These are phyloP conservation scores for Naganishia sp. DNA, from an alignment of 1,284 basidiomycete genomes.

Conservation along the genomic window DNA sequence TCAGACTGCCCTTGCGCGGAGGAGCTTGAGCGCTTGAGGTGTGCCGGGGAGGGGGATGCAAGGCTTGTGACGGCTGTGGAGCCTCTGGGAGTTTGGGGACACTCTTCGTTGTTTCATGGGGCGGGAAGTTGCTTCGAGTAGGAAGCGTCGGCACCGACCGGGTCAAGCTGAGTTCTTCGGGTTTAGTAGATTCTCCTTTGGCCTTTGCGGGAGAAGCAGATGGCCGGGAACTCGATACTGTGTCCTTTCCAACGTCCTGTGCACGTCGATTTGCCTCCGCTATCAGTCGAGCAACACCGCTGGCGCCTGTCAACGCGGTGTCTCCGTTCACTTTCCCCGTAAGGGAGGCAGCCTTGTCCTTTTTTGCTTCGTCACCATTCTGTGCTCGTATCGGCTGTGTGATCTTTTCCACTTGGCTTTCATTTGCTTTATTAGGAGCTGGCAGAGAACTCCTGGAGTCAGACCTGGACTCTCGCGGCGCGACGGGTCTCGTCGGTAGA, in stretches of 20 bases:
- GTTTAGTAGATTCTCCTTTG: too few relatives aligned
- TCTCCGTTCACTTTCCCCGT: neutral
- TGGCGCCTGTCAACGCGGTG: neutral
- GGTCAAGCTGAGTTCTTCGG: neutral
- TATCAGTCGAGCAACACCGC: constrained; percentile 22
- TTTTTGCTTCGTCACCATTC: neutral
- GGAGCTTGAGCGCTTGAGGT: neutral
- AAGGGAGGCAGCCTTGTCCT: neutral
- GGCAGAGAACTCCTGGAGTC: neutral
- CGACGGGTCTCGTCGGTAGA: constrained; percentile 6
- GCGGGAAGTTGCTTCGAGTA: neutral
- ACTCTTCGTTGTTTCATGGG: neutral
- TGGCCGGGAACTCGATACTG: neutral
- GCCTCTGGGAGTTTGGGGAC: neutral
- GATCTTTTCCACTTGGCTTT: neutral
- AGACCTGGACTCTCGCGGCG: constrained; percentile 3
- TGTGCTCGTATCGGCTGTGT: neutral
- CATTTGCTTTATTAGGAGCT: constrained; percentile 3
- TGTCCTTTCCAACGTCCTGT: neutral
- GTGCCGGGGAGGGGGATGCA: neutral
- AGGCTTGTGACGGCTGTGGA: neutral
- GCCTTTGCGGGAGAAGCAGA: neutral
- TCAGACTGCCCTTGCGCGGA: constrained; percentile 18
- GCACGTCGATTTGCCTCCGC: constrained; percentile 24
- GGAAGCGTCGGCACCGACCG: constrained; percentile 5